phyloP scores from a whole-genome alignment of 2,329 filamentous ascomycete genomes.

The Apiospora arundinis region DNA sequence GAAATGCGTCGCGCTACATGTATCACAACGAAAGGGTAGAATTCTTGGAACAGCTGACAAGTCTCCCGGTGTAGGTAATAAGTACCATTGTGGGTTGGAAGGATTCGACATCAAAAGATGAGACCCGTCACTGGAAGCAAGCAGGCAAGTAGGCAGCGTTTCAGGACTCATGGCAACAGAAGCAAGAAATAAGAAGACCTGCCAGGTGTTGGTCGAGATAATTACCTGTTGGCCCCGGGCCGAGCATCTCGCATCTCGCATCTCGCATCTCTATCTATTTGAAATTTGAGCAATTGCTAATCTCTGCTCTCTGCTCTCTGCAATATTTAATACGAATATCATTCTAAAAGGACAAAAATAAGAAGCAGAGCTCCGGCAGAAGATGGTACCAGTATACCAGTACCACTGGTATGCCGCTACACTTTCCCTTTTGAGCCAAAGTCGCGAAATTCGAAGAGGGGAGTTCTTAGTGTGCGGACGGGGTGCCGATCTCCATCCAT shows the following conservation, averaged over 20 bases:
- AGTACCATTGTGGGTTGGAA: no score
- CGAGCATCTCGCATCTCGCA: no score
- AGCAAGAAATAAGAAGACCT: background rate
- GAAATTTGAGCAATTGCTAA: no score
- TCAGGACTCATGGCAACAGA: background rate
- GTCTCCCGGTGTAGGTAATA: no score
- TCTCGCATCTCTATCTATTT: no score
- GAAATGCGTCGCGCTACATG: background rate
- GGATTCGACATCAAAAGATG: background rate
- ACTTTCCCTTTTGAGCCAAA: slow-evolving; percentile 19
- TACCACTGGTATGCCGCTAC: background rate
- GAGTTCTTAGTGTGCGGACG: background rate
- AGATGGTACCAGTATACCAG: background rate
- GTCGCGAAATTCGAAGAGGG: slow-evolving; percentile 18
- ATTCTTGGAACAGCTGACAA: background rate
- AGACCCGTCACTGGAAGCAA: background rate
- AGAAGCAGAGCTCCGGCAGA: background rate
- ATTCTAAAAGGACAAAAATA: no score
- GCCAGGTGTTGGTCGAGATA: no score
- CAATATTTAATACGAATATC: no score
- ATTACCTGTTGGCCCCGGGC: no score
- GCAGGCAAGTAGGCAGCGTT: background rate
- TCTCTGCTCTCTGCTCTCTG: no score
- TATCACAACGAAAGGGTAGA: background rate
- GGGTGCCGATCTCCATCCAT: background rate